Evolutionary conservation across 345 rosid species (phyloP).

Genomic region (Rhodomyrtus tomentosa): DNA sequence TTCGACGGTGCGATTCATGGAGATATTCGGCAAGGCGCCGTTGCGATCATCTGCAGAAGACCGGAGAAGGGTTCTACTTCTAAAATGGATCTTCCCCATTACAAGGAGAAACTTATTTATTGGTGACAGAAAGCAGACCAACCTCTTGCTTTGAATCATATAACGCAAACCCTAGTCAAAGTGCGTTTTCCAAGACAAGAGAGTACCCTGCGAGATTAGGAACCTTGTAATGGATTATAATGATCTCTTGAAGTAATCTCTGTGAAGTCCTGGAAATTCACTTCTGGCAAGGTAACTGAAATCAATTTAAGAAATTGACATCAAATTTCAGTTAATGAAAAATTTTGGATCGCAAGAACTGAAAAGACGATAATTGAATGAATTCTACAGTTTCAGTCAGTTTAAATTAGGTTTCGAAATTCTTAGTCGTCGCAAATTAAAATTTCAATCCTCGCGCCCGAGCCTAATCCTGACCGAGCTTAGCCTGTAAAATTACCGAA

Average conservation of each 20-base stretch:
- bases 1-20: neutral
- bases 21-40: neutral
- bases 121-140: neutral
- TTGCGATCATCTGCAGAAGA: neutral
- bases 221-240: neutral
- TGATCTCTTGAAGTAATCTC: neutral
- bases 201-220: neutral
- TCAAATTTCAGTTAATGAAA: no score
- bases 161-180: neutral
- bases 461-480: no score
- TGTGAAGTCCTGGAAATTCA: no score
- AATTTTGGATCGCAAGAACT: no score
- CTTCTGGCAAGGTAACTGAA: no score
- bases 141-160: neutral
- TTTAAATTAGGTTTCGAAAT: no score
- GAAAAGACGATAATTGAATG: no score
- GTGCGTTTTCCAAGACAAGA: neutral
- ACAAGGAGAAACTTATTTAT: neutral
- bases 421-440: no score
- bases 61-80: neutral
- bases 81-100: neutral
- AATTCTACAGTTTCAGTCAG: no score
- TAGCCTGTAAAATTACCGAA: no score
- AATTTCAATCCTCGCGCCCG: no score
- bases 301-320: no score